phyloP scores from a whole-genome alignment of 495 filamentous ascomycete genomes.

The Aspergillus affinis region DNA sequence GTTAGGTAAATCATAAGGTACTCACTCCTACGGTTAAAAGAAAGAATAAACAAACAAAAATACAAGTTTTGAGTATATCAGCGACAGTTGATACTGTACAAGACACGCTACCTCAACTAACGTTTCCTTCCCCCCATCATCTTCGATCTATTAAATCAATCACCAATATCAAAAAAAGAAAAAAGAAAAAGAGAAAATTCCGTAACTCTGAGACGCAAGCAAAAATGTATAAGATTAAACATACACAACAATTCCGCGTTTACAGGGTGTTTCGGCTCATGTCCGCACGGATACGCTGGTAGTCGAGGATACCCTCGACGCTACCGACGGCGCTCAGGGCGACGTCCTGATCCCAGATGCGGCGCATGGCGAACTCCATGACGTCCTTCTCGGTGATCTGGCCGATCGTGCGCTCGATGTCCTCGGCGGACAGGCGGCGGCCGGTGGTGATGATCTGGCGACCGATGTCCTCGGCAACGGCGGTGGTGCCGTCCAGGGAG shows the following conservation, averaged over 20 bases:
- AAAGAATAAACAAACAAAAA: constrained; percentile 15
- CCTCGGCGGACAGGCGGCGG: constrained; percentile 82
- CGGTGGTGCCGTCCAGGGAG: constrained; percentile 94
- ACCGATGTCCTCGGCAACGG: constrained; percentile 96
- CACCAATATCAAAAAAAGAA: constrained; percentile 20
- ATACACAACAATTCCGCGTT: constrained; percentile 3
- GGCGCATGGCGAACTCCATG: constrained; percentile 86
- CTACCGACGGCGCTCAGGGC: constrained; percentile 88
- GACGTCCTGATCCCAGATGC: constrained; percentile 95
- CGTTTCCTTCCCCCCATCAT: constrained; percentile 13
- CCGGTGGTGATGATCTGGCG: constrained; percentile 98
- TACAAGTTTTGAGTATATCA: constrained; percentile 34
- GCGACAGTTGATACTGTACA: constrained; percentile 38
- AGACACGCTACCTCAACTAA: constrained; percentile 27
- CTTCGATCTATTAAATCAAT: constrained; percentile 31
- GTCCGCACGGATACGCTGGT: constrained; percentile 81
- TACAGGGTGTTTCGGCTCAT: constrained; percentile 73
- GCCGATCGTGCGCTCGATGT: constrained; percentile 89
- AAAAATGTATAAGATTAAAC: constrained; percentile 11
- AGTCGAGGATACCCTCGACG: constrained; percentile 90
- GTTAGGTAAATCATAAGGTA: too few relatives aligned
- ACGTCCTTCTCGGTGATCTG: constrained; percentile 94
- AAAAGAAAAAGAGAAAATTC: constrained; percentile 14
- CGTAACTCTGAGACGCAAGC: constrained; percentile 20
- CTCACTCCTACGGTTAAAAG: too few relatives aligned